Base-by-base conservation (phyloP, 495 filamentous ascomycete species). In the Neurospora terricola region DNA sequence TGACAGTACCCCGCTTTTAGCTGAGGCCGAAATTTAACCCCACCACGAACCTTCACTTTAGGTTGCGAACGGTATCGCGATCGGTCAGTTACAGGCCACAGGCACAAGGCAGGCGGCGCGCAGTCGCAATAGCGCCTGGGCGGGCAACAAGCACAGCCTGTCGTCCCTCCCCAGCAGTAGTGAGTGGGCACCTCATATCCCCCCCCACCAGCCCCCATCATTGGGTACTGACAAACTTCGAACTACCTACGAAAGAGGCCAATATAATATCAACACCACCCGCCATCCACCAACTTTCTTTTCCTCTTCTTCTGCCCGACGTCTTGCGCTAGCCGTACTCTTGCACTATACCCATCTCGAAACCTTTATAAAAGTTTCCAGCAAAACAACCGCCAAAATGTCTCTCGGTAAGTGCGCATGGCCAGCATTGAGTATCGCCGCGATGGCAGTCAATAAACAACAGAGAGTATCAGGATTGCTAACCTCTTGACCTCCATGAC, bases 151-250 rank as follows among this genome's bases (percentile, higher is more conserved):
- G 34, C 34, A 27, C 54, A 66, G 54, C 54, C 54, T 34, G 54
- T 34, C 27, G 27, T 66, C 27, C 54, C 54, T 62, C 23, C 54
- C 54, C 6, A 62, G 27, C 21, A 59, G 21, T 45, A 21, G 42
- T 4, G 42, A 27, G 45, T 54, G 45, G 45, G 45, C 45, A 54
- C 45, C 45, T 54, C 21, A 54, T 27, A 54, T 23, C 37, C 21
- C 36, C 30, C 30, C 62, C 27, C 23, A 59, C 59, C 71, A 68
- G 62, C 43, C 70, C 23, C 54, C 54, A 39, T 69, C 72, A 68
- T 77, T 76, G 76, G 76, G 76, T 77, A 77, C 72, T 74, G 71
- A 73, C 76, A 77, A 77, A 75, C 72, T 77, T 77, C 71, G 30
- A 66, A 66, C 54, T 66, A 66, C 54, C 54, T 66, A 66, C 54